Conservation (phyloP, 345 rosid genomes). For the Gynandropsis gynandra region DNA sequence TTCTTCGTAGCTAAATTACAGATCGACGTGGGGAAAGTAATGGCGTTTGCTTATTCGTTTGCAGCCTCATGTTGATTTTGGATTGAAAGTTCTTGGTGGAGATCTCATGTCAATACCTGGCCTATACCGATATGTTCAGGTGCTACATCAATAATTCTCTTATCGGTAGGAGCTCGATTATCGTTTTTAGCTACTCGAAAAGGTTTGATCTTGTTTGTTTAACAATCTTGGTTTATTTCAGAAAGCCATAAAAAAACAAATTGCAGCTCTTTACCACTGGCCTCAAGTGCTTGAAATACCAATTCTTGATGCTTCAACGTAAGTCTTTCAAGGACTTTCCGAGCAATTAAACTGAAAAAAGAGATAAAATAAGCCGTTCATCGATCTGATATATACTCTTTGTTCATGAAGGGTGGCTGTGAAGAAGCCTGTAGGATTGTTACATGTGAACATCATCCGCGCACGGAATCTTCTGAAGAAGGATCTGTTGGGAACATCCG, state of each 20-base stretch:
- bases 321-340: conserved; percentile 15
- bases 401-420: conserved; percentile 34
- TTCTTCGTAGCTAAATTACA: conserved; percentile 6
- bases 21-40: neutral
- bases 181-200: conserved; percentile 8
- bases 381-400: conserved; percentile 13
- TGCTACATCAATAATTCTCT: conserved; percentile 47
- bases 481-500: conserved; percentile 63
- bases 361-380: neutral
- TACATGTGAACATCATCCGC: conserved; percentile 57
- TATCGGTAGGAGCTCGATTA: conserved; percentile 28
- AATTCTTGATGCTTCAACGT: conserved; percentile 55
- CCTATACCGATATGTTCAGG: conserved; percentile 74
- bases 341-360: neutral
- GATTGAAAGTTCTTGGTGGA: conserved; percentile 64
- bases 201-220: neutral
- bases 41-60: conserved; percentile 8
- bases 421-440: conserved; percentile 76
- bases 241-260: conserved; percentile 48
- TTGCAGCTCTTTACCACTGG: conserved; percentile 61
- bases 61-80: conserved; percentile 79
- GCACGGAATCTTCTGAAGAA: conserved; percentile 55
- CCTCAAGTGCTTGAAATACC: conserved; percentile 61
- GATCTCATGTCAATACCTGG: conserved; percentile 82
- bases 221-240: conserved; percentile 21